Evolutionary conservation across 2,329 filamentous ascomycete species (phyloP), one percentile per base, ranked within the genome.

Genomic region (Ophiostoma piceae): DNA sequence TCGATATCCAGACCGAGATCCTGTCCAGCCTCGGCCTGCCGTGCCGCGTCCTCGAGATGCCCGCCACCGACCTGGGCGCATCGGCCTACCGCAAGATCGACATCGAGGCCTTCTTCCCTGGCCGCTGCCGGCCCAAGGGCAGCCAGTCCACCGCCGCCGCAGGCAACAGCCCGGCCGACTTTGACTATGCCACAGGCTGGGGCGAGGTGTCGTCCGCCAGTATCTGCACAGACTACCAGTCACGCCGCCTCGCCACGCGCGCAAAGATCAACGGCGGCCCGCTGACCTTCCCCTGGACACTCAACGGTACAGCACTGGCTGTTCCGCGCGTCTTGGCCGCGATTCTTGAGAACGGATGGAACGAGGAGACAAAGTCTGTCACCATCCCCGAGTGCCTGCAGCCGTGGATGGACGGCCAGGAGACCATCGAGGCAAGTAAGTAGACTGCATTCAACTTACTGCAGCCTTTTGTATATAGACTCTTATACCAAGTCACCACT

Each of bases 161-260:
- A 8, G 65, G 47, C 19, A 22, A 51, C 19, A 65, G 19, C 12
- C 19, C 16, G 9, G 14, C 8, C 84, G 83, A 51, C 51, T 39
- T 41, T 69, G 85, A 89, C 74, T 47, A 57, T 69, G 85, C 89
- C 74, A 83, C 86, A 12, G 93, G 92, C 39, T 99, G 94, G 91
- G 95, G 95, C 66, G 95, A 99, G 80, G 89, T 99, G 68, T 96
- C 94, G 0, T 94, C 90, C 62, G 89, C 92, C 0, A 96, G 92
- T 73, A 89, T 94, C 75, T 99, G 95, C 80, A 95, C 92, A 1
- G 95, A 99, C 79, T 99, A 98, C 80, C 95, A 99, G 82, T 90
- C 87, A 35, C 85, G 95, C 37, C 85, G 95, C 19, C 82, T 99
- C 47, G 89, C 87, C 37, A 97, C 95, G 16, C 85, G 90, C 57